Base-by-base conservation (phyloP, 805 yeast genomes). In the Yarrowia sp. region DNA sequence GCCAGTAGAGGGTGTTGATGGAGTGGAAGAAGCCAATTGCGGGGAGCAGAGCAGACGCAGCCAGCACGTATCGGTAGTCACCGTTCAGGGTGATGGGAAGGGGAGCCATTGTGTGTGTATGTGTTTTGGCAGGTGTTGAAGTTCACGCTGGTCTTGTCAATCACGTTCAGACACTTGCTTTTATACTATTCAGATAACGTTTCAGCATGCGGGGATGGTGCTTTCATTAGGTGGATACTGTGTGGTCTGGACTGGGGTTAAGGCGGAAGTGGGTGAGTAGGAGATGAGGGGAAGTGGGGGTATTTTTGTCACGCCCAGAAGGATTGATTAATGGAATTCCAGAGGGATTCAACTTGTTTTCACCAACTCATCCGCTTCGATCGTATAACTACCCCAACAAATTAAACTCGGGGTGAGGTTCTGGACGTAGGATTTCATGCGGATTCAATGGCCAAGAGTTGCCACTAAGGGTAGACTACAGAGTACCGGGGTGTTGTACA, bases 1-100 rank as follows among this genome's bases (percentile, higher is more conserved):
- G 65, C 55, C 57, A 45, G 57, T 28, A 61, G 38, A 45, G 57
- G 14, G 57, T 48, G 57, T 45, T 61, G 57, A 61, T 28, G 13
- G 57, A 47, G 65, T 61, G 65, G 65, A 61, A 61, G 47, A 61
- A 48, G 44, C 65, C 65, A 11, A 61, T 15, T 9, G 57, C 55
- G 10, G 65, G 65, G n/a, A 61, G 45, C 39, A 48, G 55, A n/a
- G 65, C 55, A 9, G 57, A 36, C 31, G 57, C 65, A 1, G 65
- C 65, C 1, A 61, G 32, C 32, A 61, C 65, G 39, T 61, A 61
- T 32, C 57, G 44, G 47, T 6, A 61, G 39, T 61, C 65, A 10
- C 48, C 38, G 57, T 31, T 38, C 33, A 61, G 44, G 14, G 65
- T 44, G 42, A 61, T 31, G 47, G 60, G 61, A 8, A 41, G 39